These are phyloP conservation scores for Alternaria conjuncta DNA, from an alignment of 2,329 filamentous ascomycete genomes.

Conservation along the genomic window DNA sequence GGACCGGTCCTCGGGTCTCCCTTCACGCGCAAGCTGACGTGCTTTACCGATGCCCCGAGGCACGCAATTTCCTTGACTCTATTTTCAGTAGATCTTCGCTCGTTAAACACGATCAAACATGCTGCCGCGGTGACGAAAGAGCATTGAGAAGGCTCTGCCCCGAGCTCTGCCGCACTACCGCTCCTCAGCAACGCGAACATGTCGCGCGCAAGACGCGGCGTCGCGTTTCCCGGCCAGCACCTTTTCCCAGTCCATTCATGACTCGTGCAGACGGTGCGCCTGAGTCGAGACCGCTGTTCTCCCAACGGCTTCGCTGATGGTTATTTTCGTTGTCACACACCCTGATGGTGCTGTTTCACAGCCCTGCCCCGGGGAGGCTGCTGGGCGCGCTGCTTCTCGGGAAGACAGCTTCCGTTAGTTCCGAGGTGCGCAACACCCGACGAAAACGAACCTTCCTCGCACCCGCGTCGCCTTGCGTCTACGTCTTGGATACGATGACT, in stretches of 20 bases:
- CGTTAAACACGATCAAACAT: not conserved
- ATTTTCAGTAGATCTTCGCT: not conserved
- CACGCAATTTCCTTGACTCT: not conserved
- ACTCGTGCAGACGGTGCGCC: not conserved
- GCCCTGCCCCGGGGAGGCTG: not conserved
- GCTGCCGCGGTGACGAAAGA: not conserved
- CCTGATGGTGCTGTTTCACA: not conserved
- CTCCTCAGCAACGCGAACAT: constrained; percentile 13
- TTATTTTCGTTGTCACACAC: not conserved
- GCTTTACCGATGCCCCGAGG: not conserved
- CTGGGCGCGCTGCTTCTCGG: not conserved
- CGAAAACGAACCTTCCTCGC: not conserved
- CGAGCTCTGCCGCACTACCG: constrained; percentile 7
- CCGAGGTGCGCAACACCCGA: not conserved
- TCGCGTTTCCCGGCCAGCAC: not conserved
- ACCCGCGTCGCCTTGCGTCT: not conserved
- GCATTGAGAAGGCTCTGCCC: not conserved
- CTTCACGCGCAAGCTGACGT: not conserved
- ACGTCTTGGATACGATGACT: not conserved
- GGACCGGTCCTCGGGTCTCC: not conserved
- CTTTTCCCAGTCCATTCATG: not conserved
- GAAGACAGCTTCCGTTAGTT: not conserved
- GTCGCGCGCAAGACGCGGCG: constrained; percentile 1
- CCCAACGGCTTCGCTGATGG: not conserved
- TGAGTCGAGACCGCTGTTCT: not conserved